Conservation (phyloP, 2,329 filamentous ascomycete genomes). For the Trichoderma asperellum region DNA sequence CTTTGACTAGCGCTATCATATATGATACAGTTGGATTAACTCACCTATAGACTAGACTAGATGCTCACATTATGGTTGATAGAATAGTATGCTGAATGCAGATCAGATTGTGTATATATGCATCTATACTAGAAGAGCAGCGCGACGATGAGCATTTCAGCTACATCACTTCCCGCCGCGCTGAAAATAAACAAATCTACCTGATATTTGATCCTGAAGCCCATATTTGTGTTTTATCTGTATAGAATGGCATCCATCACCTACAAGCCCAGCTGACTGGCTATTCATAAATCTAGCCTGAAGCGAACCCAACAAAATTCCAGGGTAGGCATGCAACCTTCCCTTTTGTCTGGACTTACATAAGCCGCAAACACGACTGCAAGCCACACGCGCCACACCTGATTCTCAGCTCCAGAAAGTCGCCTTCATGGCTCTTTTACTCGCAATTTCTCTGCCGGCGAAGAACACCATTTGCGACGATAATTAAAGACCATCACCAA, state of each 20-base stretch:
- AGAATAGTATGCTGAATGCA: too few relatives aligned
- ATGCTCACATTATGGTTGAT: too few relatives aligned
- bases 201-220: neutral
- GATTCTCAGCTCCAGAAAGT: slow-evolving; percentile 19
- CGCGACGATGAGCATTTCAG: neutral
- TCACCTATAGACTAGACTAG: too few relatives aligned
- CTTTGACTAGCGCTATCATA: neutral
- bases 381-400: slow-evolving; percentile 26
- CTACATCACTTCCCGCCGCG: neutral
- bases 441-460: slow-evolving; percentile 11
- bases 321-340: neutral
- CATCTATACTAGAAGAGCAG: neutral
- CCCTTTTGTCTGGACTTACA: neutral
- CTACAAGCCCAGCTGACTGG: neutral
- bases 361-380: slow-evolving; percentile 17
- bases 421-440: slow-evolving; percentile 11
- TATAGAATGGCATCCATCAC: neutral
- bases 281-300: neutral
- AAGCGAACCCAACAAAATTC: neutral
- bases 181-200: neutral
- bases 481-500: neutral
- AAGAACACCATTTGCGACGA: neutral
- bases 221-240: neutral
- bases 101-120: too few relatives aligned
- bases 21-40: too few relatives aligned